phyloP scores from a whole-genome alignment of 148 eudicot genomes.

The Spergularia bocconei region DNA sequence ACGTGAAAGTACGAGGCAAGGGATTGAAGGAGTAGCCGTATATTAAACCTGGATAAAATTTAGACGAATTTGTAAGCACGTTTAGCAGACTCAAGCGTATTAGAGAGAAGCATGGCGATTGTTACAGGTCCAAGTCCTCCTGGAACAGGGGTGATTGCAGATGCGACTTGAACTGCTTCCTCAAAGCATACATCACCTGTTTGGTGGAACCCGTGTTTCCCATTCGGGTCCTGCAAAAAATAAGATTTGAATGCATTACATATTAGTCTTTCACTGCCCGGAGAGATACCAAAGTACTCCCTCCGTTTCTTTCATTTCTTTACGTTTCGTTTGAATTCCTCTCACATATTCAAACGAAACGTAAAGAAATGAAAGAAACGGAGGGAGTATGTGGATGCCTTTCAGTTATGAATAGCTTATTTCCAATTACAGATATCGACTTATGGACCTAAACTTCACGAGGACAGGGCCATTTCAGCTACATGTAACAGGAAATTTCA shows the following conservation, averaged over 20 bases:
- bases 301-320: too few species aligned
- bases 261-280: too few species aligned
- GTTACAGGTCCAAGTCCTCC: slow-evolving; percentile 64
- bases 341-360: too few species aligned
- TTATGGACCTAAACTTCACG: not conserved
- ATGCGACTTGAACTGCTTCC: slow-evolving; percentile 50
- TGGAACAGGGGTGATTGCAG: slow-evolving; percentile 57
- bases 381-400: not conserved
- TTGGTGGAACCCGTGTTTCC: slow-evolving; percentile 33
- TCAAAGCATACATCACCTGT: slow-evolving; percentile 60
- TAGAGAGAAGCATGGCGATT: slow-evolving; percentile 54
- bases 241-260: too few species aligned
- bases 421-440: not conserved
- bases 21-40: not conserved
- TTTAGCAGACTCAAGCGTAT: slow-evolving; percentile 47
- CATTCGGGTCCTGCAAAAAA: slow-evolving; percentile 34
- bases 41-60: slow-evolving; percentile 21
- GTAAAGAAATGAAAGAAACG: too few species aligned
- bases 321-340: too few species aligned
- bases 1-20: not conserved
- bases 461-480: not conserved
- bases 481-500: slow-evolving; percentile 15
- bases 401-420: not conserved
- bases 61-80: slow-evolving; percentile 35
- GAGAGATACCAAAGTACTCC: not conserved